A percentile compares a stretch with the other conserved stretches of the same genome.
Evolutionary conservation across 768 basidiomycete species (phyloP).

Genomic region (Mycena albidolilacea): DNA sequence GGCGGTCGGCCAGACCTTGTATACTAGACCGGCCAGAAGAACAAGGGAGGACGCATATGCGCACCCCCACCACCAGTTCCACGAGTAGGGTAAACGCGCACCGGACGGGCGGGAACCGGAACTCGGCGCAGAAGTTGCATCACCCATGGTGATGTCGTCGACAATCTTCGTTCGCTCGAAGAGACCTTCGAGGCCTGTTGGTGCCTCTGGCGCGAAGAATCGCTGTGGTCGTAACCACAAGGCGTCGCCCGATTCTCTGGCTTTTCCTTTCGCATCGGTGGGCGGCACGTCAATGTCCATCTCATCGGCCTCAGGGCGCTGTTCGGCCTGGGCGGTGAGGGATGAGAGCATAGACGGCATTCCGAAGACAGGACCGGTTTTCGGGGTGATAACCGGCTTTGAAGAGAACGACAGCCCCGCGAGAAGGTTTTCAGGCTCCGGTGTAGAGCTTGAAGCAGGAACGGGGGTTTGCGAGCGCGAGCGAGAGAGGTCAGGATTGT

Average conservation of each 20-base stretch:
- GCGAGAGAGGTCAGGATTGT: slow-evolving; percentile 49
- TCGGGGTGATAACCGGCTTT: slow-evolving; percentile 66
- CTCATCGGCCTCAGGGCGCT: slow-evolving; percentile 54
- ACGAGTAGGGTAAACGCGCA: slow-evolving; percentile 37
- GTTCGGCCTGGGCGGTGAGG: slow-evolving; percentile 42
- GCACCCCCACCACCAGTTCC: slow-evolving; percentile 56
- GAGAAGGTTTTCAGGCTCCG: slow-evolving; percentile 69
- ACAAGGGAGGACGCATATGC: slow-evolving; percentile 49
- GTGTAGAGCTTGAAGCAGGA: slow-evolving; percentile 31
- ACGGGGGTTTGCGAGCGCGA: slow-evolving; percentile 64
- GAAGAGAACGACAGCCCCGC: slow-evolving; percentile 76
- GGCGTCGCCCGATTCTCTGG: slow-evolving; percentile 54
- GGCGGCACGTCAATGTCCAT: slow-evolving; percentile 86
- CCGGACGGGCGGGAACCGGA: slow-evolving; percentile 1
- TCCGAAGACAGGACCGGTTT: slow-evolving; percentile 75
- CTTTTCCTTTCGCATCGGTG: slow-evolving; percentile 55
- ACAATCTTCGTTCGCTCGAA: slow-evolving; percentile 73
- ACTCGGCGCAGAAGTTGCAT: slow-evolving; percentile 31
- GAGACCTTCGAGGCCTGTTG: slow-evolving; percentile 81
- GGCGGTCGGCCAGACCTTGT: slow-evolving; percentile 43
- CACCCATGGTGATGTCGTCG: slow-evolving; percentile 54
- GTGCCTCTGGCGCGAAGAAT: slow-evolving; percentile 84
- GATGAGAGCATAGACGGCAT: slow-evolving; percentile 69
- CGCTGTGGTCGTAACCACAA: slow-evolving; percentile 77
- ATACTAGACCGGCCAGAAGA: slow-evolving; percentile 45